Evolutionary conservation across 2,329 filamentous ascomycete species (phyloP), one percentile per base, ranked within the genome.

Genomic region (Helminthosporium solani): DNA sequence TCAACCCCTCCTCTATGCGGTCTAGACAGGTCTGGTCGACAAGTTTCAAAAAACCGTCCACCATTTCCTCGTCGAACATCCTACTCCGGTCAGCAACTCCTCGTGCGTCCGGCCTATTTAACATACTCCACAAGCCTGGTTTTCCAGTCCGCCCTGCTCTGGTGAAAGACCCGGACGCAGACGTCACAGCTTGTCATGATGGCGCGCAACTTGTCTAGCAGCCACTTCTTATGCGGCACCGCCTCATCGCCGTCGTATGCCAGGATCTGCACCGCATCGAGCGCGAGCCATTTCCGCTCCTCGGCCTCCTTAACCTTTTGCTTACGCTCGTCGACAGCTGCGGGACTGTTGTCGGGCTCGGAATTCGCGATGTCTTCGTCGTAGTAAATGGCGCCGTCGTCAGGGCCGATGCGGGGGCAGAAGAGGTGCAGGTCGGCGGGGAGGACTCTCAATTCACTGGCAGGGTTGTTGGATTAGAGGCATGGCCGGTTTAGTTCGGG

Each of bases 131-230:
- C 64, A 21, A 79, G 61, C 15, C 60, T 61, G 14, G 63, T 58
- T 36, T 64, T 68, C 57, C 77, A 67, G 40, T 73, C 67, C 3
- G 58, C 57, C 33, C 75, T 61, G 7, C 68, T 67, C 39, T 73
- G 70, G 56, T 79, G 74, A 46, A 73, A 79, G 20, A 75, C 68
- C 15, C 75, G 69, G 23, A 78, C 70, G 57, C 76, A 79, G 51
- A 78, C 70, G 49, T 78, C 75, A 54, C 76, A 79, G 40, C 67
- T 68, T 28, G 60, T 66, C 57, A 79, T 70, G 49, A 76, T 71
- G 12, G 52, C 53, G 36, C 67, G 58, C 45, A 78, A 58, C n/a
- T 69, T 58, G 7, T 60, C 55, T 39, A 67, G 64, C 20, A 78
- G 57, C 60, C 68, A 71, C 42, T 69, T 58, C 42, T 74, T 70